Evolutionary conservation across 2,329 filamentous ascomycete genomes (phyloP), one percentile per base, ranked within the genome.

Genomic region (Neofusicoccum kwambonambiense): DNA sequence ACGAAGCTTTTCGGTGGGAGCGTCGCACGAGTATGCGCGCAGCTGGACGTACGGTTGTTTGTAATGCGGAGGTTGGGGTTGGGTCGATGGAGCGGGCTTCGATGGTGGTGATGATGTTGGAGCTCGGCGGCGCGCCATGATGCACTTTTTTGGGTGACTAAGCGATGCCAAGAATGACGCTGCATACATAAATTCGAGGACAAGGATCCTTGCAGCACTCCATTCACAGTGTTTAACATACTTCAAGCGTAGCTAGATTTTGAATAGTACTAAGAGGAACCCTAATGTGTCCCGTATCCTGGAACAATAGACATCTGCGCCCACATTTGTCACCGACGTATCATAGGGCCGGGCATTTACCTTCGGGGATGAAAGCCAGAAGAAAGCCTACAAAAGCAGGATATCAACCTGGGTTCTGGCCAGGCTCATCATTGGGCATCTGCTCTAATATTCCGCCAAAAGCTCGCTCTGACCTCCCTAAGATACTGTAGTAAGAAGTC

Each of bases 121-220:
- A 62, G 58, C 45, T 62, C 47, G 51, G 31, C 50, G 62, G 51
- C 42, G 17, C 22, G 22, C 35, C 41, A 50, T 64, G 51, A 57
- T 64, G 61, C 61, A 62, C 60, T 56, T 64, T 64, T 64, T 64
- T 64, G 62, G 44, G 44, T 64, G 62, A 64, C 62, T 64, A 64
- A 64, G 62, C 51, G 45, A 19, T n/a, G 62, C 62, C 62, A 64
- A 64, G 62, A 9, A 19, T 35, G 15, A 37, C 15, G 61, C n/a
- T 56, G 15, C 17, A 6, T 15, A 11, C 37, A 22, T 60, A 60
- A 35, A 60, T 47, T 60, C 56, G 22, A 12, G 27, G 17, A 39
- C 17, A 13, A 54, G n/a, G 12, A 22, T 11, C 9, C 8, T 44
- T 27, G 7, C 7, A 15, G 22, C 13, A 27, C 11, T 11, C 5